Conservation (phyloP, 176 grass and related monocot species). For the Zoysia japonica region DNA sequence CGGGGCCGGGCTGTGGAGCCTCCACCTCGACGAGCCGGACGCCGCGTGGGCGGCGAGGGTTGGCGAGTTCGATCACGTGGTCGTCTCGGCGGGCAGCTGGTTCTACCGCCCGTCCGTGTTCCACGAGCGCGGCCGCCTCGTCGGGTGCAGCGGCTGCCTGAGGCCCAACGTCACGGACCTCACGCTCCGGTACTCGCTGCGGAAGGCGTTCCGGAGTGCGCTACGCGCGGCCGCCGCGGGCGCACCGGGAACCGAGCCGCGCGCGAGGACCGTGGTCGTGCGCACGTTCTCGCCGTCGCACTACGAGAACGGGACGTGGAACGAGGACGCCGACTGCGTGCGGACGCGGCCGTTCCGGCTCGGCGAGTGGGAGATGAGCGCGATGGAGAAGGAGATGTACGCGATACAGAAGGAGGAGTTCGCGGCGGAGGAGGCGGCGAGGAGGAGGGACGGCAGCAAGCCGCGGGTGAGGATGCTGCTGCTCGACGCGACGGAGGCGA, state of each 20-base stretch:
- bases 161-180: conserved; percentile 45
- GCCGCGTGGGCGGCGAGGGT: conserved; percentile 35
- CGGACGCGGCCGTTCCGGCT: conserved; percentile 41
- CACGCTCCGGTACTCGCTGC: conserved; percentile 41
- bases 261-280: conserved; percentile 47
- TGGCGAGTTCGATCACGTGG: conserved; percentile 54
- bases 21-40: conserved; percentile 70
- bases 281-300: conserved; percentile 57
- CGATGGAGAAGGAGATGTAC: conserved; percentile 36
- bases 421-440: conserved; percentile 21
- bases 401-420: conserved; percentile 46
- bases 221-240: not conserved
- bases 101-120: conserved; percentile 53
- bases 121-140: conserved; percentile 35
- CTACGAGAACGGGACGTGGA: conserved; percentile 74
- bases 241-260: conserved; percentile 3
- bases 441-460: not conserved
- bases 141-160: conserved; percentile 54
- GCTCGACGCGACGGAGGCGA: conserved; percentile 59
- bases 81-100: conserved; percentile 67
- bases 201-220: conserved; percentile 39
- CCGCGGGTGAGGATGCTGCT: conserved; percentile 35
- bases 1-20: conserved; percentile 47
- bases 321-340: conserved; percentile 62
- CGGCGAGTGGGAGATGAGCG: conserved; percentile 35